Conservation (phyloP, 768 basidiomycete genomes). For the Auricularia auricula-judae region DNA sequence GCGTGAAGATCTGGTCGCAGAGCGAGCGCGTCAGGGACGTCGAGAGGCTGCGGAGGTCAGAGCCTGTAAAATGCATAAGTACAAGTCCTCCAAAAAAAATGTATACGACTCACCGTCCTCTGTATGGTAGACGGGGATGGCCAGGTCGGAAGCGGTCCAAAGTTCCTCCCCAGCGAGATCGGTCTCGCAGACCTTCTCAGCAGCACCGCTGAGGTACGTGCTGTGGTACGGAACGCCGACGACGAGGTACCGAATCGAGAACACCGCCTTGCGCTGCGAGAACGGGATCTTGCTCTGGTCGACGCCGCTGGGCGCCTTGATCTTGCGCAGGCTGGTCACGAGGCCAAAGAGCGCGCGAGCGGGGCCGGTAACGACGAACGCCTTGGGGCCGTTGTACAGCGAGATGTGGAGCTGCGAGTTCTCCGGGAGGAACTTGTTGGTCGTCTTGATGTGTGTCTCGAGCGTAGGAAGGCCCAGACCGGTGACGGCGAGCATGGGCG, state of each 20-base stretch:
- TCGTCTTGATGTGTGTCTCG: slow-evolving; percentile 70
- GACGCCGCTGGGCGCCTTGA: slow-evolving; percentile 72
- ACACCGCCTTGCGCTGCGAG: slow-evolving; percentile 90
- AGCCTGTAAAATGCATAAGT: slow-evolving; percentile 37
- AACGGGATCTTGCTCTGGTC: slow-evolving; percentile 93
- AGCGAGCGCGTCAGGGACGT: slow-evolving; percentile 76
- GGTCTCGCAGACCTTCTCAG: slow-evolving; percentile 64
- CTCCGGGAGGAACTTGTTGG: slow-evolving; percentile 72
- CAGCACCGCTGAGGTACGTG: slow-evolving; percentile 61
- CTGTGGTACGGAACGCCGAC: slow-evolving; percentile 97
- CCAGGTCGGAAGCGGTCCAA: slow-evolving; percentile 58
- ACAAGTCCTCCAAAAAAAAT: slow-evolving; percentile 5
- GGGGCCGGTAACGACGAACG: slow-evolving; percentile 89
- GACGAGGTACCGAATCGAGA: slow-evolving; percentile 87
- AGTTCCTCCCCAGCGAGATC: slow-evolving; percentile 72
- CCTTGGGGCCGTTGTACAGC: slow-evolving; percentile 85
- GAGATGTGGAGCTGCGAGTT: slow-evolving; percentile 78
- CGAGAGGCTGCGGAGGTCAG: slow-evolving; percentile 63
- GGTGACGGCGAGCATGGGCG: slow-evolving; percentile 86
- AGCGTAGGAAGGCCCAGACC: slow-evolving; percentile 71
- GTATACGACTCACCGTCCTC: slow-evolving; percentile 62
- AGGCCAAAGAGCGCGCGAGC: slow-evolving; percentile 88
- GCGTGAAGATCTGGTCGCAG: slow-evolving; percentile 87
- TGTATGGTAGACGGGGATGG: slow-evolving; percentile 83
- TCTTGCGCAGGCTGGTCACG: slow-evolving; percentile 80